phyloP scores from a whole-genome alignment of 2,329 filamentous ascomycete species.

The Dryadomyces quercivorus region DNA sequence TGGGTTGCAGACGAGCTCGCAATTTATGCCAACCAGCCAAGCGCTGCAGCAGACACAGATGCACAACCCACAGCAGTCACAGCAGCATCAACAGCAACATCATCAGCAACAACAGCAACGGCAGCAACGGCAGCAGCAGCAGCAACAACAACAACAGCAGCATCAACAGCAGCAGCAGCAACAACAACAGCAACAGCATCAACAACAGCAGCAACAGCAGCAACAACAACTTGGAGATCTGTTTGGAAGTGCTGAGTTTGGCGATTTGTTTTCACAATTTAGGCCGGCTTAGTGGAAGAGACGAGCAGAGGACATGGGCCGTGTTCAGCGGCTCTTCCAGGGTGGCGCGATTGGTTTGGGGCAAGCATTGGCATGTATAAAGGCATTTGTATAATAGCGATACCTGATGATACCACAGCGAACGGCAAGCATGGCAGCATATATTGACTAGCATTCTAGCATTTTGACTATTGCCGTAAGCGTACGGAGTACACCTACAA shows the following conservation, averaged over 20 bases:
- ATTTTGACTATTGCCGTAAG: no score
- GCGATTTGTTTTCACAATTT: not conserved
- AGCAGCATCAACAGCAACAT: slow-evolving; percentile 7
- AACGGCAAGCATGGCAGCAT: no score
- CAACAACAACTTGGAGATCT: not conserved
- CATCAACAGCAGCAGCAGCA: not conserved
- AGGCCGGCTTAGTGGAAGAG: not conserved
- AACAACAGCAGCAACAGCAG: not conserved
- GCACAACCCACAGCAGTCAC: slow-evolving; percentile 6
- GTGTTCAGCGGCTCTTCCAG: not conserved
- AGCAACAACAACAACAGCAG: not conserved
- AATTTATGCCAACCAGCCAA: slow-evolving; percentile 6
- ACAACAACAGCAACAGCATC: not conserved
- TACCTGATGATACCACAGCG: no score
- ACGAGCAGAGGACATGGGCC: not conserved
- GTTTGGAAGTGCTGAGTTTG: not conserved
- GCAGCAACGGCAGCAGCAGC: slow-evolving; percentile 2
- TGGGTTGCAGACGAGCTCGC: slow-evolving; percentile 10
- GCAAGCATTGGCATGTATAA: no score
- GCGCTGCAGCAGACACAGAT: slow-evolving; percentile 9
- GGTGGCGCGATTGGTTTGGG: not conserved
- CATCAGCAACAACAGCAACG: slow-evolving; percentile 1
- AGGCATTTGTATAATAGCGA: no score
- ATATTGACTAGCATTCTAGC: no score
- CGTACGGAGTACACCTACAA: no score